These are phyloP conservation scores for Lactifluus rugatus DNA, from an alignment of 768 basidiomycete species.

Conservation along the genomic window DNA sequence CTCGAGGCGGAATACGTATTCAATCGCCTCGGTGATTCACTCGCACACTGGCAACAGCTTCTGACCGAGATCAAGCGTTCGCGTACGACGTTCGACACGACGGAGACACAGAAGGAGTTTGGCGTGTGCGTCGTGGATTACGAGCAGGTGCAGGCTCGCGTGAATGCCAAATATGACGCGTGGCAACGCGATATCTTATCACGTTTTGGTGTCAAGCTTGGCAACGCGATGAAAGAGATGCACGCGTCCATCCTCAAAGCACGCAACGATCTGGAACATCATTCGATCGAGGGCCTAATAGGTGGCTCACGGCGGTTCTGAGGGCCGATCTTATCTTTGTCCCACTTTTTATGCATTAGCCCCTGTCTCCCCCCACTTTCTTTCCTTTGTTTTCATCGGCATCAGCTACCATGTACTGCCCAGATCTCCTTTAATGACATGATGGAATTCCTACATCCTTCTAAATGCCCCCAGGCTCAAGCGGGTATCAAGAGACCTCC, in stretches of 20 bases:
- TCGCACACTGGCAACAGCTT: conserved; percentile 91
- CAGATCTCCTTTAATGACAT: conserved; percentile 16
- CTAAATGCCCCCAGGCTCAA: no score
- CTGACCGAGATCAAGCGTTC: conserved; percentile 96
- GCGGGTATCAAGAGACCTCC: no score
- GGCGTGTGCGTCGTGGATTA: conserved; percentile 94
- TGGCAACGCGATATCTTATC: conserved; percentile 96
- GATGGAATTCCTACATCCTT: background rate
- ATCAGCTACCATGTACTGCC: conserved; percentile 16
- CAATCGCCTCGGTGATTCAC: conserved; percentile 87
- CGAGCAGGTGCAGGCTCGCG: conserved; percentile 93
- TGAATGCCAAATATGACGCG: conserved; percentile 96
- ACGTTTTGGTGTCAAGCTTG: conserved; percentile 87
- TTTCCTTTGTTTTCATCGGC: background rate
- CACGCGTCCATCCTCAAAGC: conserved; percentile 89
- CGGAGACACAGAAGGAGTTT: conserved; percentile 85
- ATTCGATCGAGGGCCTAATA: conserved; percentile 87
- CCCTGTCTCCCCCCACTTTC: background rate
- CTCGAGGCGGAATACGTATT: conserved; percentile 96
- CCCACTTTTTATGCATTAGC: background rate
- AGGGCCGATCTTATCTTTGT: conserved; percentile 6
- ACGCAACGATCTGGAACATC: conserved; percentile 90
- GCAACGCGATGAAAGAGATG: conserved; percentile 96
- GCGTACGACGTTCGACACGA: conserved; percentile 92
- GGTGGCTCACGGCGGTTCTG: conserved; percentile 43